A percentile compares a stretch with the other conserved stretches of the same genome.
Evolutionary conservation across 2,329 filamentous ascomycete genomes (phyloP).

Genomic region (Scolecobasidium constrictum): DNA sequence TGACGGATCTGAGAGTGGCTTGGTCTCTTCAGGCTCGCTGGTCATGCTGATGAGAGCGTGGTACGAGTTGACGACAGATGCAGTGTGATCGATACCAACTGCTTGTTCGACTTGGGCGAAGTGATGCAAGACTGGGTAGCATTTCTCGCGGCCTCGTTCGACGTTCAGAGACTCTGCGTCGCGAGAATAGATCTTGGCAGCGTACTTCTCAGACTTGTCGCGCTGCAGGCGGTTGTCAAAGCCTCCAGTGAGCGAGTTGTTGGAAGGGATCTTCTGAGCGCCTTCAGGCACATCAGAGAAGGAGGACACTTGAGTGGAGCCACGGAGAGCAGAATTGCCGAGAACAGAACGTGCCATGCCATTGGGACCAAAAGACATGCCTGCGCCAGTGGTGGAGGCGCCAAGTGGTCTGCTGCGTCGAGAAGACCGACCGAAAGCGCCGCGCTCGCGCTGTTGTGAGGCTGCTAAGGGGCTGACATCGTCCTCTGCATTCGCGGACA

Average conservation of each 20-base stretch:
- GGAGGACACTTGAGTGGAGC: slow-evolving; percentile 47
- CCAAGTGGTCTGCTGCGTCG: slow-evolving; percentile 29
- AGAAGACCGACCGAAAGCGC: slow-evolving; percentile 43
- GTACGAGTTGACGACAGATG: slow-evolving; percentile 59
- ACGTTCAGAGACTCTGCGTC: slow-evolving; percentile 54
- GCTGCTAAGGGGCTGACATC: slow-evolving; percentile 25
- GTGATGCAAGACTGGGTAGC: slow-evolving; percentile 65
- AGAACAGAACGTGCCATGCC: slow-evolving; percentile 76
- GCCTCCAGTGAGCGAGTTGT: slow-evolving; percentile 17
- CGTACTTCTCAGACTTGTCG: slow-evolving; percentile 75
- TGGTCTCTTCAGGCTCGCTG: slow-evolving; percentile 53
- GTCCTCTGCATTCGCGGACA: slow-evolving; percentile 22
- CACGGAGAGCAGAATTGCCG: slow-evolving; percentile 57
- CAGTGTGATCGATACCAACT: slow-evolving; percentile 46
- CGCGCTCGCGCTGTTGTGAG: slow-evolving; percentile 22
- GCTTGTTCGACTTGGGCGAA: slow-evolving; percentile 64
- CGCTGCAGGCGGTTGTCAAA: slow-evolving; percentile 66
- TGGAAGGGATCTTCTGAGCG: slow-evolving; percentile 21
- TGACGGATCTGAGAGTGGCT: slow-evolving; percentile 48
- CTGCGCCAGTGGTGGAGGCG: slow-evolving; percentile 11
- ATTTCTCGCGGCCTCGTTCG: slow-evolving; percentile 29
- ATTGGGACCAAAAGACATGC: slow-evolving; percentile 52
- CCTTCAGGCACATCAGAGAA: slow-evolving; percentile 60
- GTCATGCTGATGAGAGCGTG: slow-evolving; percentile 69
- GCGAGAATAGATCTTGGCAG: slow-evolving; percentile 51